phyloP scores from a whole-genome alignment of 1,139 yeast genomes.

The Petasospora fabianii region DNA sequence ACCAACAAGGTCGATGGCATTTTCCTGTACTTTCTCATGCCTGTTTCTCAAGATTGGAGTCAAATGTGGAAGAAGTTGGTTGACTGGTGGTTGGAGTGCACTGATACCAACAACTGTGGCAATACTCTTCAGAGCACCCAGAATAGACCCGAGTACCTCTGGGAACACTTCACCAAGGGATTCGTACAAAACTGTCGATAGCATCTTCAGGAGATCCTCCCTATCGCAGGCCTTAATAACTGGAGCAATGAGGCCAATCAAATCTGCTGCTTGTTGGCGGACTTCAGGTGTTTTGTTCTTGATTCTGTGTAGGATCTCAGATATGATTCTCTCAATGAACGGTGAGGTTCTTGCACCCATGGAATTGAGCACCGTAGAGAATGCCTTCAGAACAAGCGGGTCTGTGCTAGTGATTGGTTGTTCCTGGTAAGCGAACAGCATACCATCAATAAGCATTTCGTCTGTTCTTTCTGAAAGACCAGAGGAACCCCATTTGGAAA shows the following conservation, averaged over 20 bases:
- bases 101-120: slow-evolving; percentile 51
- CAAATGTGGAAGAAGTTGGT: slow-evolving; percentile 79
- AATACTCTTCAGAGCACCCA: slow-evolving; percentile 62
- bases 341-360: slow-evolving; percentile 70
- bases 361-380: slow-evolving; percentile 64
- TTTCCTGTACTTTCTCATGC: slow-evolving; percentile 89
- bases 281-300: slow-evolving; percentile 70
- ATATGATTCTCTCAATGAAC: slow-evolving; percentile 69
- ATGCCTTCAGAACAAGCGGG: slow-evolving; percentile 53
- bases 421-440: slow-evolving; percentile 80
- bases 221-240: slow-evolving; percentile 67
- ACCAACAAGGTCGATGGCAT: slow-evolving; percentile 77
- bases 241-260: slow-evolving; percentile 64
- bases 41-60: slow-evolving; percentile 90
- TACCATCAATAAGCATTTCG: slow-evolving; percentile 71
- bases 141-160: slow-evolving; percentile 83
- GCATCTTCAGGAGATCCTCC: slow-evolving; percentile 56
- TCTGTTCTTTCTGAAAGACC: slow-evolving; percentile 60
- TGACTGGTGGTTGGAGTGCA: slow-evolving; percentile 74
- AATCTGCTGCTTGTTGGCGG: slow-evolving; percentile 83
- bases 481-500: slow-evolving; percentile 43
- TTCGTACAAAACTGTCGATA: slow-evolving; percentile 80
- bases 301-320: slow-evolving; percentile 69
- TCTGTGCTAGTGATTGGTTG: slow-evolving; percentile 50
- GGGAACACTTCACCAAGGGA: slow-evolving; percentile 95